phyloP scores from a whole-genome alignment of 2,329 filamentous ascomycete species.

The Bisporella sp. region DNA sequence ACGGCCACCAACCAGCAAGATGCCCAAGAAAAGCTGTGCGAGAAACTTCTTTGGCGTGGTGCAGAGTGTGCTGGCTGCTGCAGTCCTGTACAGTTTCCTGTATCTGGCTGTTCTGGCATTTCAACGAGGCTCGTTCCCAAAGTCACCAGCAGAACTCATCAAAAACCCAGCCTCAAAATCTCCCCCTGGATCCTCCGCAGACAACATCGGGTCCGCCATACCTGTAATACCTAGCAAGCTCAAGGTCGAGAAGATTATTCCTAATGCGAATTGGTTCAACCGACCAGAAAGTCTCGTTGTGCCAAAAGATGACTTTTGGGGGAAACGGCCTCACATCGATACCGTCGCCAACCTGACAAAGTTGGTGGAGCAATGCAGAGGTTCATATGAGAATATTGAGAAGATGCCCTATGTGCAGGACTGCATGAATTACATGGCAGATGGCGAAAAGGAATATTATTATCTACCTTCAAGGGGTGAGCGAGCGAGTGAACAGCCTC shows the following conservation, averaged over 20 bases:
- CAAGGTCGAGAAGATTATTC: conserved; percentile 38
- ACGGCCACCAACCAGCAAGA: conserved; percentile 9
- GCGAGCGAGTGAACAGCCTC: conserved; percentile 26
- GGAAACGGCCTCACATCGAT: conserved; percentile 42
- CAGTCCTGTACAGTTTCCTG: conserved; percentile 20
- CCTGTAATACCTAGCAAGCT: conserved; percentile 15
- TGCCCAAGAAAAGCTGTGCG: conserved; percentile 22
- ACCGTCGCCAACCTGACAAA: conserved; percentile 44
- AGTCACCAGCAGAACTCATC: conserved; percentile 21
- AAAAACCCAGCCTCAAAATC: conserved; percentile 10
- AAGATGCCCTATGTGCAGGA: conserved; percentile 47
- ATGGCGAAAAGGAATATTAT: conserved; percentile 42
- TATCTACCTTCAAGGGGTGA: conserved; percentile 32
- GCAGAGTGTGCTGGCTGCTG: conserved; percentile 23
- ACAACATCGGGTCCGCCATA: conserved; percentile 6
- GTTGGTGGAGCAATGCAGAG: conserved; percentile 45
- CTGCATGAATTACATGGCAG: conserved; percentile 43
- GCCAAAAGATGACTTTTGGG: conserved; percentile 44
- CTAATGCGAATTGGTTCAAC: conserved; percentile 46
- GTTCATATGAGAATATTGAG: conserved; percentile 43
- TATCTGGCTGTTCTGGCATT: conserved; percentile 21
- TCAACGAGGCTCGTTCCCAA: conserved; percentile 21
- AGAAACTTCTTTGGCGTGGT: conserved; percentile 21
- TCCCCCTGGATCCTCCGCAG: conserved; percentile 11
- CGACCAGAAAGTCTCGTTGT: conserved; percentile 42